A percentile compares a stretch with the other conserved stretches of the same genome.
Conservation (phyloP, 1,284 basidiomycete species). For the Moesziomyces sp. region DNA sequence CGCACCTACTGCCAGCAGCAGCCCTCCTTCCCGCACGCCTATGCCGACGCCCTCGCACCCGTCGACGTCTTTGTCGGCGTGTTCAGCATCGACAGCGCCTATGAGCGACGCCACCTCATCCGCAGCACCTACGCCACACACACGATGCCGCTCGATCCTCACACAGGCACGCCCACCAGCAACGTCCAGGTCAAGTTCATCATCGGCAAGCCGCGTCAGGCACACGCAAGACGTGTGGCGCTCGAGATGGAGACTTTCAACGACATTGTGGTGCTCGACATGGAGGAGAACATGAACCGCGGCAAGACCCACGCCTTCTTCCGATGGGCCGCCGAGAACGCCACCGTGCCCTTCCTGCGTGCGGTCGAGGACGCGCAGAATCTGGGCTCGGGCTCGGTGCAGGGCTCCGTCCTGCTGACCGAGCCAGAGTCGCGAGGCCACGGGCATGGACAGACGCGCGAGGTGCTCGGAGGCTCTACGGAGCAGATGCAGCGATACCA, state of each 20-base stretch:
- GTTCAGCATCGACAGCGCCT: constrained; percentile 81
- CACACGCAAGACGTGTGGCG: constrained; percentile 81
- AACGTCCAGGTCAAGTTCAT: constrained; percentile 91
- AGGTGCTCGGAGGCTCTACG: constrained; percentile 33
- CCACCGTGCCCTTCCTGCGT: constrained; percentile 80
- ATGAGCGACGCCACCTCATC: constrained; percentile 87
- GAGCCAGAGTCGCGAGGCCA: constrained; percentile 14
- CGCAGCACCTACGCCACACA: constrained; percentile 90
- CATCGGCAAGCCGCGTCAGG: constrained; percentile 83
- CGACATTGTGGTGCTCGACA: constrained; percentile 85
- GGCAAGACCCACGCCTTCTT: constrained; percentile 86
- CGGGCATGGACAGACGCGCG: constrained; percentile 38
- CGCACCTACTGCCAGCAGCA: constrained; percentile 83
- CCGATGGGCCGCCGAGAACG: constrained; percentile 87
- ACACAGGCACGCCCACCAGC: constrained; percentile 69
- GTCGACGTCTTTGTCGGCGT: constrained; percentile 90
- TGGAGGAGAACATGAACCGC: constrained; percentile 88
- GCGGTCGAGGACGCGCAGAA: constrained; percentile 26
- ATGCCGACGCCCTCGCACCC: constrained; percentile 79
- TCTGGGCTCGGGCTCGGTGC: constrained; percentile 1
- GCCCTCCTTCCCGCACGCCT: constrained; percentile 68
- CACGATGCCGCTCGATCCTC: constrained; percentile 62
- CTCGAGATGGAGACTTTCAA: constrained; percentile 93
- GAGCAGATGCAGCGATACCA: constrained; percentile 43
- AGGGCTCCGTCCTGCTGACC: background rate